phyloP scores from a whole-genome alignment of 2,329 filamentous ascomycete genomes.

The Cladosporium sp. region DNA sequence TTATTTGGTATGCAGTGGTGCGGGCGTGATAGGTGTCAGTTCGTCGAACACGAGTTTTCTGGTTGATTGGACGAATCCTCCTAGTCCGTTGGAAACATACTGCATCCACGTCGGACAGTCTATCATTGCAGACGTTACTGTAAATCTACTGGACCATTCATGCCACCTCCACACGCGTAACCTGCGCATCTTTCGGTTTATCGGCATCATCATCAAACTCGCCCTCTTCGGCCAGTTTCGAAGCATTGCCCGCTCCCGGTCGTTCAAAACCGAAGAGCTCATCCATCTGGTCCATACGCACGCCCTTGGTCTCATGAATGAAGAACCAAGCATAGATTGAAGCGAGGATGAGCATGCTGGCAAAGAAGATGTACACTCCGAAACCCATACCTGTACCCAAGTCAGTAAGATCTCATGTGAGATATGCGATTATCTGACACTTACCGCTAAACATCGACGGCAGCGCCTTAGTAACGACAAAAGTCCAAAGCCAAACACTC shows the following conservation, averaged over 20 bases:
- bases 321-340: slow-evolving; percentile 38
- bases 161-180: neutral
- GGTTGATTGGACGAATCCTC: too few species aligned
- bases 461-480: slow-evolving; percentile 37
- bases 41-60: too few species aligned
- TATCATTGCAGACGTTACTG: too few species aligned
- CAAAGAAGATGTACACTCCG: slow-evolving; percentile 41
- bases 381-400: slow-evolving; percentile 28
- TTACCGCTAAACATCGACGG: slow-evolving; percentile 36
- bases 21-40: neutral
- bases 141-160: too few species aligned
- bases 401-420: neutral
- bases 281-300: slow-evolving; percentile 37
- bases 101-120: too few species aligned
- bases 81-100: too few species aligned
- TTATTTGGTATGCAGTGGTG: slow-evolving; percentile 36
- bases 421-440: neutral
- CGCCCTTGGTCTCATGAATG: slow-evolving; percentile 37
- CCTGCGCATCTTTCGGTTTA: neutral
- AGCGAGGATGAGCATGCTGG: slow-evolving; percentile 33
- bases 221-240: slow-evolving; percentile 12
- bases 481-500: slow-evolving; percentile 33
- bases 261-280: slow-evolving; percentile 32
- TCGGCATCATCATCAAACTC: neutral
- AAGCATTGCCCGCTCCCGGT: slow-evolving; percentile 9